These are phyloP conservation scores for Botrytis squamosa DNA, from an alignment of 2,329 filamentous ascomycete genomes.

Conservation along the genomic window DNA sequence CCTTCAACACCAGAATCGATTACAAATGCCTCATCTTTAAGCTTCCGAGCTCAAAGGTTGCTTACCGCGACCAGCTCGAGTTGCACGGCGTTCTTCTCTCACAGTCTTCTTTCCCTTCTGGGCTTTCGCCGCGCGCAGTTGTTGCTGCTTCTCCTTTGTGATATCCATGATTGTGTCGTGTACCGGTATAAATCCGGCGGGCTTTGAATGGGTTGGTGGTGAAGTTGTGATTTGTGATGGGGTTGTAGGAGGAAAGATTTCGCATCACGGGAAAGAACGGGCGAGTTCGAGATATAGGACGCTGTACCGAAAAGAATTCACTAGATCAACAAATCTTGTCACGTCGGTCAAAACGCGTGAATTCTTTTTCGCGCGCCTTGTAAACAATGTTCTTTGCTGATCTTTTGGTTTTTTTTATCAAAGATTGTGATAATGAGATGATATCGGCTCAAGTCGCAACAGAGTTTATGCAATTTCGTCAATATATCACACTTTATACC, in stretches of 20 bases:
- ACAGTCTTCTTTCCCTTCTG: too few relatives aligned
- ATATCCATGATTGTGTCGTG: too few relatives aligned
- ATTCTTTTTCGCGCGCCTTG: not conserved
- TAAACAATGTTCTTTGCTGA: not conserved
- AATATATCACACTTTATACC: fast-evolving
- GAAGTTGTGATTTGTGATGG: not conserved
- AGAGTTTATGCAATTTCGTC: not conserved
- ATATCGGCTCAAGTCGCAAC: not conserved
- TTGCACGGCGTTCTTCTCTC: too few relatives aligned
- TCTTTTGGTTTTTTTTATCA: not conserved
- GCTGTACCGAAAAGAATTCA: not conserved
- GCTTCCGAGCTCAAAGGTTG: too few relatives aligned
- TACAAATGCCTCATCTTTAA: too few relatives aligned
- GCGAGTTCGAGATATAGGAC: not conserved
- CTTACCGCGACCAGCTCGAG: too few relatives aligned
- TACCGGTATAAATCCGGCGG: too few relatives aligned
- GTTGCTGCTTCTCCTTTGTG: too few relatives aligned
- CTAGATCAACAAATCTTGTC: not conserved
- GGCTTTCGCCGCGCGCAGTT: too few relatives aligned
- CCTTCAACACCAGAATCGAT: too few relatives aligned
- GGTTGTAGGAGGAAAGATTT: not conserved
- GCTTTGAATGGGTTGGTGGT: too few relatives aligned
- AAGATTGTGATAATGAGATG: not conserved
- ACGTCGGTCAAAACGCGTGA: not conserved
- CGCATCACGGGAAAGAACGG: not conserved